Conservation (phyloP, 2,329 filamentous ascomycete genomes). For the Beauveria scarabaeidicola region DNA sequence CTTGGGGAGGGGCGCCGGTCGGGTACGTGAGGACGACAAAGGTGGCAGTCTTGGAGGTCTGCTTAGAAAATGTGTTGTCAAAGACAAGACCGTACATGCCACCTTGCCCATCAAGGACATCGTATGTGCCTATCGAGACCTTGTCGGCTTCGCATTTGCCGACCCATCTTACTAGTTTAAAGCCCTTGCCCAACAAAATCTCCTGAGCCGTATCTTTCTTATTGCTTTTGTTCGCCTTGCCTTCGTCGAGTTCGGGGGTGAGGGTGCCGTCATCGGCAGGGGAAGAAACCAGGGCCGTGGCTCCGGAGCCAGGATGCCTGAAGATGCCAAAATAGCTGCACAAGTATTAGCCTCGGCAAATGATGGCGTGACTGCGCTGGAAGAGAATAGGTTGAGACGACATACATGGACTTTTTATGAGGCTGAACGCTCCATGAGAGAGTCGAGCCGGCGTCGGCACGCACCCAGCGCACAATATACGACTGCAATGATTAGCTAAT, state of each 20-base stretch:
- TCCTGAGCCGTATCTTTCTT: slow-evolving; percentile 56
- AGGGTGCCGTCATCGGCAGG: slow-evolving; percentile 35
- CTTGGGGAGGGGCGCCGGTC: slow-evolving; percentile 68
- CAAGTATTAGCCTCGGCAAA: slow-evolving; percentile 8
- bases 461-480: slow-evolving; percentile 96
- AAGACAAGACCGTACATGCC: slow-evolving; percentile 97
- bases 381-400: slow-evolving; percentile 2
- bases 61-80: slow-evolving; percentile 98
- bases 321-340: slow-evolving; percentile 87
- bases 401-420: slow-evolving; percentile 89
- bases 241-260: slow-evolving; percentile 32
- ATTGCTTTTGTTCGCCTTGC: slow-evolving; percentile 40
- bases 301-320: slow-evolving; percentile 78
- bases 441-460: slow-evolving; percentile 80
- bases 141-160: slow-evolving; percentile 96
- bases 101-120: slow-evolving; percentile 63
- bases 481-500: slow-evolving; percentile 51
- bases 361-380: slow-evolving; percentile 14
- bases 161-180: slow-evolving; percentile 70
- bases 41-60: slow-evolving; percentile 86
- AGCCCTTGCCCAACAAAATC: slow-evolving; percentile 56
- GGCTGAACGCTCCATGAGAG: slow-evolving; percentile 97
- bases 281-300: slow-evolving; percentile 36
- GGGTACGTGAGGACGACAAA: slow-evolving; percentile 93
- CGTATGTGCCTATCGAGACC: slow-evolving; percentile 81